Evolutionary conservation across 2,329 filamentous ascomycete species (phyloP).

Genomic region (Pseudocercospora pini-densiflorae): DNA sequence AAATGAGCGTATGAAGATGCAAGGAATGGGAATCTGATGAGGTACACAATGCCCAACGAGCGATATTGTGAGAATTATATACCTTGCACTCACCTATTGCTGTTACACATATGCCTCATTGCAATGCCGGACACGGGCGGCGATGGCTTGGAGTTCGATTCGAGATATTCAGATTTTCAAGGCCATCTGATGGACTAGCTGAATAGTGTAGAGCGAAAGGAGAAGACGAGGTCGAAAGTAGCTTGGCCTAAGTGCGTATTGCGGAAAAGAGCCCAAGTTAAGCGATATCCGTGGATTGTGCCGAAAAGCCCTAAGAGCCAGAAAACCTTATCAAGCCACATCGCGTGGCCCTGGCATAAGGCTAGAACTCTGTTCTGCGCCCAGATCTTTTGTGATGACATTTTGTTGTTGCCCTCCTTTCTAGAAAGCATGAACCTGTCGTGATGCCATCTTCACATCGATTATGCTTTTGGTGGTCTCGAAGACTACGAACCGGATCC

Average conservation of each 20-base stretch:
- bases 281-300: neutral
- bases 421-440: neutral
- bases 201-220: neutral
- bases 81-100: neutral
- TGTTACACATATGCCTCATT: neutral
- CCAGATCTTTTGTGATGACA: neutral
- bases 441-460: neutral
- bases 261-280: neutral
- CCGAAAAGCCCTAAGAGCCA: conserved; percentile 3
- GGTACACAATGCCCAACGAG: neutral
- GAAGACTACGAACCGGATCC: neutral
- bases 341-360: neutral
- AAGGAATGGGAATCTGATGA: neutral
- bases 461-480: neutral
- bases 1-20: neutral
- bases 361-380: neutral
- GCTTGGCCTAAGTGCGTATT: neutral
- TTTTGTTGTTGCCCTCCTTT: neutral
- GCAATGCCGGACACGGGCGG: neutral
- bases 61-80: neutral
- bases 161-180: neutral
- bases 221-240: conserved; percentile 1
- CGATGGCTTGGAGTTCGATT: neutral
- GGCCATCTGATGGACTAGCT: neutral
- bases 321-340: conserved; percentile 1